Evolutionary conservation across 176 grass and related monocot genomes (phyloP), one percentile per base, ranked within the genome.

Genomic region (Elaeis guineensis): DNA sequence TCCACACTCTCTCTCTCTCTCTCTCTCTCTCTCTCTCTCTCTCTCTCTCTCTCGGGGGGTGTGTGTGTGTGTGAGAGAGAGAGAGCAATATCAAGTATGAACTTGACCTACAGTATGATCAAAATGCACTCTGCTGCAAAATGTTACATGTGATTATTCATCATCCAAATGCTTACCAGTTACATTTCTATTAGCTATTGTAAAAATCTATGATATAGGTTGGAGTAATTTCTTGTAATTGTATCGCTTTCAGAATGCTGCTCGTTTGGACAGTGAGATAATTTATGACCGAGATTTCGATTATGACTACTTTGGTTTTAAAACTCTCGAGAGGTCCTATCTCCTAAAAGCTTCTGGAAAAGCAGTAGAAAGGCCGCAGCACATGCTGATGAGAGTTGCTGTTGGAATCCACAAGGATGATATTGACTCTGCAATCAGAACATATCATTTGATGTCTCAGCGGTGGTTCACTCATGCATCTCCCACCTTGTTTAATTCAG

Each of bases 301-400:
- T 22, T 97, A 97, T 55, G 92, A 97, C 24, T 97, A 85, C 70
- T 97, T 97, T 57, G 92, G 92, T n/a, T 97, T 97, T 73, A 97
- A 97, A 56, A 97, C 92, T 50, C 66, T 97, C 15, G 92, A 97
- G 72, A 87, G 92, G 59, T 97, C 92, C 17, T 97, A 97, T 62
- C 87, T 97, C 44, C 63, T 97, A 66, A 97, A 97, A 57, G 54
- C 89, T 54, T 58, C 44, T 0, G 84, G 87, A 2, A 80, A 80
- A 70, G 87, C 88, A 0, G 78, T 97, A 0, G 92, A 97, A 32
- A 88, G 92, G 19, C 92, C 92, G 0, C 92, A 97, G 2, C 92
- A 97, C 78, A 97, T 97, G 92, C 21, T 97, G 9, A 97, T 97
- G 92, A 85, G 92, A 64, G 92, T 97, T 52, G 86, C 92, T 30